Percentiles rank a stretch among this genome's conserved stretches.
Conservation (phyloP, 2,329 filamentous ascomycete genomes). For the Cordyceps cateniannulata region DNA sequence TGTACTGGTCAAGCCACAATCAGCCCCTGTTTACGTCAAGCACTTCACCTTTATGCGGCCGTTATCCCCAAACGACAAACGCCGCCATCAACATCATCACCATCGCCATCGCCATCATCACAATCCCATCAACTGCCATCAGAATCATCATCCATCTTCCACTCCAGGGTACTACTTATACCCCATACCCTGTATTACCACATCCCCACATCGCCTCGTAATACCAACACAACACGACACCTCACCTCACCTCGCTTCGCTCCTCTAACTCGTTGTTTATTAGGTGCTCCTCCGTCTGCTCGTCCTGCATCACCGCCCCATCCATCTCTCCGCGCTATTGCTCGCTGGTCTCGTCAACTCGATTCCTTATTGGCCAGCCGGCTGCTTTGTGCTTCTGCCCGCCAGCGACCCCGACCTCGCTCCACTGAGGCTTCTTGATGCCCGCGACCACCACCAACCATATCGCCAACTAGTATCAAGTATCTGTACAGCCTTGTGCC, state of each 20-base stretch:
- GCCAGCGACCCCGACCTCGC: neutral
- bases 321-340: constrained; percentile 1
- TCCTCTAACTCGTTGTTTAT: neutral
- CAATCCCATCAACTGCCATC: neutral
- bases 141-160: neutral
- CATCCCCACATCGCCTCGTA: neutral
- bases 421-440: neutral
- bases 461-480: neutral
- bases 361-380: neutral
- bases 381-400: neutral
- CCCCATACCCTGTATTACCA: neutral
- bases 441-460: neutral
- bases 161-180: neutral
- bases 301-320: constrained; percentile 4
- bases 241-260: neutral
- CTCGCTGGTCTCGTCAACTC: neutral
- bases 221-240: neutral
- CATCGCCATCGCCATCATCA: neutral
- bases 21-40: neutral
- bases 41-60: neutral
- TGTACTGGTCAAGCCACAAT: neutral
- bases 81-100: neutral
- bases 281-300: neutral
- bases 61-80: neutral
- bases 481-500: neutral